phyloP scores from a whole-genome alignment of 2,329 filamentous ascomycete species.

The Colletotrichum echinochloae region DNA sequence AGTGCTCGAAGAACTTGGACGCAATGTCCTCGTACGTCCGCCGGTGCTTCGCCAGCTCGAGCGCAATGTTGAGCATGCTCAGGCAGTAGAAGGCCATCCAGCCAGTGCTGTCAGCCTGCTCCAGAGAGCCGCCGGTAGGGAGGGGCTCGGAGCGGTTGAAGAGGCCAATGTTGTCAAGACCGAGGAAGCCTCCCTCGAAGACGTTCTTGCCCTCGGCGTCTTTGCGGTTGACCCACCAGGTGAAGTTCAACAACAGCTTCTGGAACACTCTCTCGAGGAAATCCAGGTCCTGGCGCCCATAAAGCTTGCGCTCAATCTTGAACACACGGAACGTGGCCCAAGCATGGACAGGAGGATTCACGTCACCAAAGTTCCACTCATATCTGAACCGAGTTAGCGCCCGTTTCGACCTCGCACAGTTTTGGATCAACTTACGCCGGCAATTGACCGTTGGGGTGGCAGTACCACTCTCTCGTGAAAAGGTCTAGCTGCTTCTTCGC shows the following conservation, averaged over 20 bases:
- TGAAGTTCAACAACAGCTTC: slow-evolving; percentile 95
- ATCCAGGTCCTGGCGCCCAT: slow-evolving; percentile 92
- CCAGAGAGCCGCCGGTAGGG: slow-evolving; percentile 90
- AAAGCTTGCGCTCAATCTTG: slow-evolving; percentile 98
- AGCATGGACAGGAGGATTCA: slow-evolving; percentile 95
- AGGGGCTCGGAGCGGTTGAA: slow-evolving; percentile 97
- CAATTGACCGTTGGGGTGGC: slow-evolving; percentile 95
- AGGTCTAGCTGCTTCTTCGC: slow-evolving; percentile 98
- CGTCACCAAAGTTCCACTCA: slow-evolving; percentile 98
- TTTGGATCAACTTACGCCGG: slow-evolving; percentile 72
- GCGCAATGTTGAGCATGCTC: slow-evolving; percentile 95
- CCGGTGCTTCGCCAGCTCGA: slow-evolving; percentile 94
- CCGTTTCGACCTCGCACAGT: not conserved
- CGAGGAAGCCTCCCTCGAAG: slow-evolving; percentile 95
- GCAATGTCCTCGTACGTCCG: slow-evolving; percentile 97
- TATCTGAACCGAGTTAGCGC: slow-evolving; percentile 58
- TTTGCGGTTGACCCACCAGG: slow-evolving; percentile 99
- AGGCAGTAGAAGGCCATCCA: slow-evolving; percentile 99
- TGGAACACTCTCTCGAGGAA: slow-evolving; percentile 97
- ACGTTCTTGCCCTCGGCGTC: slow-evolving; percentile 95
- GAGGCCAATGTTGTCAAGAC: slow-evolving; percentile 95
- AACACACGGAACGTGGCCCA: slow-evolving; percentile 97
- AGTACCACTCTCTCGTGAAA: slow-evolving; percentile 98
- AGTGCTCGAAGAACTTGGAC: slow-evolving; percentile 99
- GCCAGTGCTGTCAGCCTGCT: slow-evolving; percentile 96